Percentiles rank a stretch among this genome's conserved stretches.
phyloP scores from a whole-genome alignment of 2,329 filamentous ascomycete species.

The Venturia effusa region DNA sequence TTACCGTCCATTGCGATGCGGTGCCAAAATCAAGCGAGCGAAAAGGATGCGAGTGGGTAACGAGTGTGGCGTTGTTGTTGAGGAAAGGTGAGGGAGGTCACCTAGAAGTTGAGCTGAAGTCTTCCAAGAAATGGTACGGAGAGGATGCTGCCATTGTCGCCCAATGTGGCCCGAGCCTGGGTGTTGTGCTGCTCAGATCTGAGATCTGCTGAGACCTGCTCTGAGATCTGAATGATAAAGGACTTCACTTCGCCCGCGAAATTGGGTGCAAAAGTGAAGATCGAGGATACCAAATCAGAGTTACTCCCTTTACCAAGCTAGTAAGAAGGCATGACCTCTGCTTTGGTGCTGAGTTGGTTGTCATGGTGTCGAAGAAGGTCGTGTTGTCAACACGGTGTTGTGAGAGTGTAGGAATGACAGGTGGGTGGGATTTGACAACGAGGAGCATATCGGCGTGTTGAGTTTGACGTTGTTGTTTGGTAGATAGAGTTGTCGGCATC shows the following conservation, averaged over 20 bases:
- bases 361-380: background rate
- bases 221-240: background rate
- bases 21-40: too few relatives aligned
- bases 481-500: background rate
- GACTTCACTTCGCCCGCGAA: background rate
- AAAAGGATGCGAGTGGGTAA: too few relatives aligned
- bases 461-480: background rate
- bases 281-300: background rate
- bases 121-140: background rate
- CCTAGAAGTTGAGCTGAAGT: background rate
- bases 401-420: background rate
- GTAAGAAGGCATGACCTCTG: background rate
- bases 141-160: background rate
- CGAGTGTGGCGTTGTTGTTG: background rate
- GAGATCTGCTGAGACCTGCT: background rate
- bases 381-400: background rate
- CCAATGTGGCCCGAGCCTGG: background rate
- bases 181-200: background rate
- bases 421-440: background rate
- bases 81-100: background rate
- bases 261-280: background rate
- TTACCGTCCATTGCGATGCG: conserved; percentile 1
- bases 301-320: background rate
- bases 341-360: background rate
- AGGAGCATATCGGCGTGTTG: background rate